Base-by-base conservation (phyloP, 352 stramenopile species). In the Phytopythium cucurbitacearum region DNA sequence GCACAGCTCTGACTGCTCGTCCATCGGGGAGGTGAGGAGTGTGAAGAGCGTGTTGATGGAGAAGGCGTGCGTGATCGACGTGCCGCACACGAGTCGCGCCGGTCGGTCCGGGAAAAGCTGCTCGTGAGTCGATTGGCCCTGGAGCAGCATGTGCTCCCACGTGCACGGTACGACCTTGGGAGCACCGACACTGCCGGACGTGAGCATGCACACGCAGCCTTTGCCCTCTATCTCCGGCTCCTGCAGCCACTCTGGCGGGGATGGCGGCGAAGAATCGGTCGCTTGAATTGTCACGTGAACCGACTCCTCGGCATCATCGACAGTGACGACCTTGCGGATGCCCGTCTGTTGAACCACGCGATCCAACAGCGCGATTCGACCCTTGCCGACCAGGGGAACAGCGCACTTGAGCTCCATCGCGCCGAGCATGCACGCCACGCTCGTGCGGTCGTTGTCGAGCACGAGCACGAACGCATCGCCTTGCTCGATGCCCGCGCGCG, bases 21-120 rank as follows among this genome's bases (percentile, higher is more conserved):
- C 84, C 49, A 67, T 74, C 33, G 77, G 67, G 13, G 83, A 94
- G 7, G 71, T 86, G 43, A 87, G 73, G 21, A 95, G 65, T 46
- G 83, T 73, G 55, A 92, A 95, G 21, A 95, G 64, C 3, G 81
- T 79, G 56, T 95, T 95, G 60, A 95, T 91, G 6, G 83, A 87
- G 57, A 83, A 95, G 8, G 83, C 83, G 57, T 95, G 85, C 8
- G 83, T 74, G 53, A 95, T 94, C 13, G 85, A 93, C 35, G 85
- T 91, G 7, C 58, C 76, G 33, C 79, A 89, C 16, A 93, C 71
- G 48, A 95, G 73, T 4, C 82, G 80, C 33, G 74, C 74, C 0
- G 85, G 68, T 0, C 59, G n/a, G 15, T 66, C 47, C 6, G 80
- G 82, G 50, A 95, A 94, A 40, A 93, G 76, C 55, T 85, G 60